Percentiles rank a stretch among this genome's conserved stretches.
These are phyloP conservation scores for Silene latifolia DNA, from an alignment of 148 eudicot species.

Conservation along the genomic window DNA sequence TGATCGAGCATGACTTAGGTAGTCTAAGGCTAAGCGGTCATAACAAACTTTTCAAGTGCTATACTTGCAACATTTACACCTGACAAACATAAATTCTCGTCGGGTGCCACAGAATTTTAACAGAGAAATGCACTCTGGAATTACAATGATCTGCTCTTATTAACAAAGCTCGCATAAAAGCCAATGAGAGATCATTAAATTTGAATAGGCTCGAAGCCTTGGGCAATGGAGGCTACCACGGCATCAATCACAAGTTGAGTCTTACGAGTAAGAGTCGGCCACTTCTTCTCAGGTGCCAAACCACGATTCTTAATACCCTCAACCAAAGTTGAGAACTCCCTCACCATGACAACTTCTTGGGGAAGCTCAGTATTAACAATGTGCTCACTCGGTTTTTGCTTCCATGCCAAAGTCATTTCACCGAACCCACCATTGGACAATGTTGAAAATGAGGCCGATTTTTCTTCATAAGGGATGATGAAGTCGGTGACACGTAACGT, in stretches of 20 bases:
- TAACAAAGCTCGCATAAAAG: too few relatives aligned
- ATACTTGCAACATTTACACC: too few relatives aligned
- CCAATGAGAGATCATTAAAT: conserved; percentile 2
- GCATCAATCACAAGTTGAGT: conserved; percentile 55
- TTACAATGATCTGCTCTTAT: too few relatives aligned
- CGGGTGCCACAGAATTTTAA: too few relatives aligned
- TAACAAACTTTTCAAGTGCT: too few relatives aligned
- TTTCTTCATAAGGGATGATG: conserved; percentile 35
- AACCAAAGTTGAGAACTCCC: conserved; percentile 44
- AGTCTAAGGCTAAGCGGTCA: too few relatives aligned
- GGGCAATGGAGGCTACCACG: conserved; percentile 42
- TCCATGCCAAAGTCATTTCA: conserved; percentile 37
- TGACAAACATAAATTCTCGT: too few relatives aligned
- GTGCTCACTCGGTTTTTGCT: conserved; percentile 35
- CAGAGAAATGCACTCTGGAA: too few relatives aligned
- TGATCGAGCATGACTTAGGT: too few relatives aligned
- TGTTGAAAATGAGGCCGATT: conserved; percentile 28
- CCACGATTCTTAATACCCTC: conserved; percentile 32
- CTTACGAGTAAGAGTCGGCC: conserved; percentile 45
- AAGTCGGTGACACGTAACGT: conserved; percentile 41
- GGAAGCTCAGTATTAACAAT: conserved; percentile 37
- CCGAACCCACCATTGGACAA: conserved; percentile 25
- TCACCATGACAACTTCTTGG: conserved; percentile 53
- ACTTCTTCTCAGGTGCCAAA: conserved; percentile 38
- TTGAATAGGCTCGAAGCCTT: conserved; percentile 39